Conservation (phyloP, 805 yeast species). For the Cyberlindnera euphorbiiphila region DNA sequence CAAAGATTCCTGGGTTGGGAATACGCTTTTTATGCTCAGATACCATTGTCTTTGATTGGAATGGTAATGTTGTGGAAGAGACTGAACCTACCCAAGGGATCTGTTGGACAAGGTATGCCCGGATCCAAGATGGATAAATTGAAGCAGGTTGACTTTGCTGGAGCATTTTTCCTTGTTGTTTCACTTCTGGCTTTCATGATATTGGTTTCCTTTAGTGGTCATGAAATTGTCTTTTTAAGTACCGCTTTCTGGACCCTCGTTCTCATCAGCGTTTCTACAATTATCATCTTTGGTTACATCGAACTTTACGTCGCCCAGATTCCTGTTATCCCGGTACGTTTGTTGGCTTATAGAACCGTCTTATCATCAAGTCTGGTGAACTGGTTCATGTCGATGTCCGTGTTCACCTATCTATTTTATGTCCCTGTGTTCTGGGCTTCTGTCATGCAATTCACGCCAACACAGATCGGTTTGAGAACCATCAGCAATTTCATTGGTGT, state of each 20-base stretch:
- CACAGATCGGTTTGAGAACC: conserved; percentile 52
- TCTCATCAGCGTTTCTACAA: conserved; percentile 31
- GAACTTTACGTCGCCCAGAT: conserved; percentile 43
- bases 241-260: conserved; percentile 35
- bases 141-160: conserved; percentile 61
- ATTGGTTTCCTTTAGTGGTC: conserved; percentile 66
- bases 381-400: conserved; percentile 66
- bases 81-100: conserved; percentile 41
- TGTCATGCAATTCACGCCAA: conserved; percentile 48
- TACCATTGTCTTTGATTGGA: conserved; percentile 45
- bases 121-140: conserved; percentile 44
- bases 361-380: conserved; percentile 61
- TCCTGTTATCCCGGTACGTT: conserved; percentile 60
- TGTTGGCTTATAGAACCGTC: conserved; percentile 54
- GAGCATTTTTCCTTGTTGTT: conserved; percentile 55
- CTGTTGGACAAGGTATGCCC: conserved; percentile 50
- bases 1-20: conserved; percentile 63
- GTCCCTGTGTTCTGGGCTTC: conserved; percentile 65
- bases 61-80: conserved; percentile 35
- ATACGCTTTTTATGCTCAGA: conserved; percentile 49
- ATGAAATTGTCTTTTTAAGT: conserved; percentile 45
- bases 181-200: conserved; percentile 56
- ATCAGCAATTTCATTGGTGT: conserved; percentile 64
- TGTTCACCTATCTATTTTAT: conserved; percentile 60
- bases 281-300: conserved; percentile 38